A percentile compares a stretch with the other conserved stretches of the same genome.
Conservation (phyloP, 345 rosid genomes). For the Populus davidiana region DNA sequence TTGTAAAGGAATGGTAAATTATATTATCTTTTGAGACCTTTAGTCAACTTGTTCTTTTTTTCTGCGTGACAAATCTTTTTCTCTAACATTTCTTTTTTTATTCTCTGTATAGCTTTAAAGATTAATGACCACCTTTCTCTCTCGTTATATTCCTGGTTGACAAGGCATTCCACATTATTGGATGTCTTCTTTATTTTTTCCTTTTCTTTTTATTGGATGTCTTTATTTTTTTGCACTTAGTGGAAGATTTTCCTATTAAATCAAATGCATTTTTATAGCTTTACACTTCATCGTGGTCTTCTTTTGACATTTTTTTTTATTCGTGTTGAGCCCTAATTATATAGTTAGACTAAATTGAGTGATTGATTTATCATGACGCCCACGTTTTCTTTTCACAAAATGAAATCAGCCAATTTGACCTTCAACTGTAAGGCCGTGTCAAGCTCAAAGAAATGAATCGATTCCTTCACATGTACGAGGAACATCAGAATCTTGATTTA, state of each 20-base stretch:
- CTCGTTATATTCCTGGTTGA: neutral
- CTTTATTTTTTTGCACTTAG: neutral
- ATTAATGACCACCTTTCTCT: neutral
- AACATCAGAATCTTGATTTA: neutral
- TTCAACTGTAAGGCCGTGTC: neutral
- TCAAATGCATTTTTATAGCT: neutral
- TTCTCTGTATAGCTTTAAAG: neutral
- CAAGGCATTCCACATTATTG: neutral
- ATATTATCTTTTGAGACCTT: conserved; percentile 5
- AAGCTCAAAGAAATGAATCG: neutral
- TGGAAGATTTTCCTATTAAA: neutral
- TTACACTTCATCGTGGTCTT: neutral
- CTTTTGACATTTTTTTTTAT: neutral
- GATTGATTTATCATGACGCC: neutral
- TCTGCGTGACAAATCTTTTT: conserved; percentile 6
- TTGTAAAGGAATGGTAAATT: conserved; percentile 9
- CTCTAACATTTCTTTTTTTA: neutral
- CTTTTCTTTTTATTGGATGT: too few species aligned
- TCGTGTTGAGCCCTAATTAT: neutral
- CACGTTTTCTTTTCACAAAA: neutral
- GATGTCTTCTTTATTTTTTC: neutral
- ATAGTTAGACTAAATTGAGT: neutral
- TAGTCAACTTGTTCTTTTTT: neutral
- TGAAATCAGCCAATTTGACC: neutral
- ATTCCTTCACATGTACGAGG: neutral